Evolutionary conservation across 108 stramenopile species (phyloP), one percentile per base, ranked within the genome.

Genomic region (Chaetoceros muelleri): DNA sequence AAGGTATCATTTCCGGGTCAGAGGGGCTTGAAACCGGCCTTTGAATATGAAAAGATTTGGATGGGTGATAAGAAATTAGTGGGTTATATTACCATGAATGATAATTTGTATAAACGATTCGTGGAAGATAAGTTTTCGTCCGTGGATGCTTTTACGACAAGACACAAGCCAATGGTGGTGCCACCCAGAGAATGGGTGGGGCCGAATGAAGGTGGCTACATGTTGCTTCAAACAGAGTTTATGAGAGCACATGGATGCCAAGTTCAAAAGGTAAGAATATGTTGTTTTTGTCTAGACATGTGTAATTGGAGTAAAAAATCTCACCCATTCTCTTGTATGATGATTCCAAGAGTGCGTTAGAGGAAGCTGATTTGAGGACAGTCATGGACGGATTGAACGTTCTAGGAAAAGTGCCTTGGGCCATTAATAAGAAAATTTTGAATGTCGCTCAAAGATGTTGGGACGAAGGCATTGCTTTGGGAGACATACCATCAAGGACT

Each of bases 111-210:
- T 28, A 68, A 72, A 31, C 44, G 65, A 28, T 55, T 80, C 54
- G 51, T 74, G 5, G 70, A 74, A 30, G 73, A 74, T 30, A 60
- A 74, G 40, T 52, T 74, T 44, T 44, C 62, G 23, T 60, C 62
- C 49, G 52, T 71, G 55, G 51, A 67, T 29, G 58, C 67, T n/a
- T 57, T 48, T 60, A 79, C 76, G 26, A 84, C 76, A 24, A 55
- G 84, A 19, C 69, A 77, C 53, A 85, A 79, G 31, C 97, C 97
- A 5, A 98, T 98, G 97, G 72, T 96, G 30, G 73, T 94, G 16
- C 93, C 95, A 24, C 97, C 97, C 0, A 65, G 65, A 28, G 67
- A 74, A 22, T 98, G 97, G 97, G 73, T 68, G 1, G 56, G 50
- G 52, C 74, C 77, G 1, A 64, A 70, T 49, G 58, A 76, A 25